Conservation (phyloP, 1,139 yeast species). For the Saccharomyces pastorianus region DNA sequence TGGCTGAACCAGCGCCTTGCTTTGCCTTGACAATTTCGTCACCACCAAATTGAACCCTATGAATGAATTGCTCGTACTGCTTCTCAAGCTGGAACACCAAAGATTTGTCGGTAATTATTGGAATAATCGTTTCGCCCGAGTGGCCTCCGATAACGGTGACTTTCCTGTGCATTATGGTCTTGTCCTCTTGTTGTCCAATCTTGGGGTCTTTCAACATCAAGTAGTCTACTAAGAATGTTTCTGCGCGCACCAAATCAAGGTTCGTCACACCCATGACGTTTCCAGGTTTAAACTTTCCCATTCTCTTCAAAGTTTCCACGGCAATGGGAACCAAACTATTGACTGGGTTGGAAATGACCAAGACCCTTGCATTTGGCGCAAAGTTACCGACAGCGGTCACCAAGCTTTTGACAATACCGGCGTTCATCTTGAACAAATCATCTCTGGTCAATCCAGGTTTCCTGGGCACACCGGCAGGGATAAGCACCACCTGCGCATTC, state of each 20-base stretch:
- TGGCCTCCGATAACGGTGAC: constrained; percentile 69
- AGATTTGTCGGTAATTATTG: constrained; percentile 33
- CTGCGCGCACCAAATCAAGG: constrained; percentile 62
- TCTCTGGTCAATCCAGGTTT: constrained; percentile 78
- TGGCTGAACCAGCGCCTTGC: constrained; percentile 71
- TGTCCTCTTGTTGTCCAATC: constrained; percentile 13
- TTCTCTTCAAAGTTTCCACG: constrained; percentile 55
- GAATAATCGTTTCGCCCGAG: constrained; percentile 70
- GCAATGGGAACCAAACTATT: constrained; percentile 72
- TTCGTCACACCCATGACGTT: constrained; percentile 69
- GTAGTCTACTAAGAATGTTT: constrained; percentile 47
- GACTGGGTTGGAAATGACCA: constrained; percentile 68
- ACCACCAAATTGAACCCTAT: constrained; percentile 69
- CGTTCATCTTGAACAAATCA: constrained; percentile 67
- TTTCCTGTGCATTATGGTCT: constrained; percentile 37
- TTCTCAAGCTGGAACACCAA: constrained; percentile 20
- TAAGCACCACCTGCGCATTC: constrained; percentile 52
- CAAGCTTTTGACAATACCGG: constrained; percentile 55
- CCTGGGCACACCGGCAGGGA: constrained; percentile 80
- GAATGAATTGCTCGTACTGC: constrained; percentile 40
- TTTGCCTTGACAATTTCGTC: constrained; percentile 75
- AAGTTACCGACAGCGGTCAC: constrained; percentile 50
- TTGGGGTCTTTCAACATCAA: constrained; percentile 11
- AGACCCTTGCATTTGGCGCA: constrained; percentile 55
- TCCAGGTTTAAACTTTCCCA: constrained; percentile 45